Evolutionary conservation across 2,329 filamentous ascomycete species (phyloP).

Genomic region (Paraphoma sp.): DNA sequence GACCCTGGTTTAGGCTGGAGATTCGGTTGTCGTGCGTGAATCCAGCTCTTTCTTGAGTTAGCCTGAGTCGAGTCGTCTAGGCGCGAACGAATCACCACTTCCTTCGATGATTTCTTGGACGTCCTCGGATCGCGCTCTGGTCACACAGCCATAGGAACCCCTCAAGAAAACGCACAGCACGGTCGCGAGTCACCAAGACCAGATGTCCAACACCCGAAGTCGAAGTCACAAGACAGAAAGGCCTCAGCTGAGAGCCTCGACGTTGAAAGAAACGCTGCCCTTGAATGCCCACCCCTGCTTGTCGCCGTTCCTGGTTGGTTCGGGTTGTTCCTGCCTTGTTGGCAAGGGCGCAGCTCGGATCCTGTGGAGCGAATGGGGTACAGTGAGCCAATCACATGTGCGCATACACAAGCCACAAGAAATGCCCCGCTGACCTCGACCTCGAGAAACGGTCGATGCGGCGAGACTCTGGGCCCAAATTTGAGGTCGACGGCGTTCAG

Average conservation of each 20-base stretch:
- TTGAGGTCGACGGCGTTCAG: not conserved
- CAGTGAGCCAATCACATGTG: constrained; percentile 9
- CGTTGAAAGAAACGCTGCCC: constrained; percentile 8
- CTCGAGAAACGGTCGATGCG: not conserved
- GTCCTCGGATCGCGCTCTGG: not conserved
- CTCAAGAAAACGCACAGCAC: too few relatives aligned
- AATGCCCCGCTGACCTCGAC: constrained; percentile 13
- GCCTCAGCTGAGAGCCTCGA: not conserved
- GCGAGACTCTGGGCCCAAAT: not conserved
- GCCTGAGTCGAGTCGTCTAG: not conserved
- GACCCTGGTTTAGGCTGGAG: not conserved
- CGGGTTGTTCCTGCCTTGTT: constrained; percentile 14
- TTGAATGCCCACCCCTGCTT: constrained; percentile 1
- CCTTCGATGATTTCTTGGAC: not conserved
- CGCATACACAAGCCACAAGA: constrained; percentile 11
- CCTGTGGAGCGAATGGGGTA: not conserved
- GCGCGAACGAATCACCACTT: not conserved
- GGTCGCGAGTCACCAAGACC: not conserved
- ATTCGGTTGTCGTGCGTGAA: not conserved
- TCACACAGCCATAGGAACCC: too few relatives aligned
- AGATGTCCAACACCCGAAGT: not conserved
- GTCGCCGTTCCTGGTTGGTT: constrained; percentile 3
- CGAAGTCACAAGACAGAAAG: not conserved
- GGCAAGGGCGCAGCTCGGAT: not conserved
- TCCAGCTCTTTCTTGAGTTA: not conserved